Percentiles rank a stretch among this genome's conserved stretches.
phyloP scores from a whole-genome alignment of 1,284 basidiomycete species.

The Puccinia horiana region DNA sequence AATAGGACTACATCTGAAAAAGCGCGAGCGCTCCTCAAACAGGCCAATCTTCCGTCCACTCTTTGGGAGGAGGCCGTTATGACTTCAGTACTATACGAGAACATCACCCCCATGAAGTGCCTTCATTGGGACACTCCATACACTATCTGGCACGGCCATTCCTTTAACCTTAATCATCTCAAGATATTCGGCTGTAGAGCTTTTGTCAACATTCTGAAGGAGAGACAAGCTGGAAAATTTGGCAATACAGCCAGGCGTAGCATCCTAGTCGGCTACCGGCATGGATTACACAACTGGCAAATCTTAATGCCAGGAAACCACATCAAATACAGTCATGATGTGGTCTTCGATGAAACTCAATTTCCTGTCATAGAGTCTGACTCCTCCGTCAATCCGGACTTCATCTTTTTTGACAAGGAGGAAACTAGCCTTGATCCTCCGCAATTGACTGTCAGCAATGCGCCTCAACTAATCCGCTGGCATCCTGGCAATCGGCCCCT shows the following conservation, averaged over 20 bases:
- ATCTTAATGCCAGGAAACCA: neutral
- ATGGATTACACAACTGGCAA: neutral
- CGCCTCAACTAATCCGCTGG: no score
- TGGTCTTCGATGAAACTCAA: neutral
- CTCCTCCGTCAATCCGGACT: neutral
- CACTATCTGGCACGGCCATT: neutral
- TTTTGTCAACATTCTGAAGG: slow-evolving; percentile 1
- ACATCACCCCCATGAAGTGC: neutral
- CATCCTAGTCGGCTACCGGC: slow-evolving; percentile 4
- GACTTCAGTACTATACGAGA: neutral
- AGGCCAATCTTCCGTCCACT: neutral
- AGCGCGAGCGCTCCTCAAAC: neutral
- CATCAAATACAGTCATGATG: no score
- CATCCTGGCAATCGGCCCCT: no score
- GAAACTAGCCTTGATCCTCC: neutral
- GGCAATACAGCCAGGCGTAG: no score
- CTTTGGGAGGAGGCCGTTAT: slow-evolving; percentile 9
- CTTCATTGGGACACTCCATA: neutral
- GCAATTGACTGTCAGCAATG: no score
- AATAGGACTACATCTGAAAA: neutral
- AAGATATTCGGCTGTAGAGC: neutral
- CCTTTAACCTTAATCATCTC: neutral
- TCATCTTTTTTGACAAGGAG: neutral
- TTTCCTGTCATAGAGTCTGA: neutral
- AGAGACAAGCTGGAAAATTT: neutral